Evolutionary conservation across 306 rosid genomes (phyloP), one percentile per base, ranked within the genome.

Genomic region (Fagus sylvatica): DNA sequence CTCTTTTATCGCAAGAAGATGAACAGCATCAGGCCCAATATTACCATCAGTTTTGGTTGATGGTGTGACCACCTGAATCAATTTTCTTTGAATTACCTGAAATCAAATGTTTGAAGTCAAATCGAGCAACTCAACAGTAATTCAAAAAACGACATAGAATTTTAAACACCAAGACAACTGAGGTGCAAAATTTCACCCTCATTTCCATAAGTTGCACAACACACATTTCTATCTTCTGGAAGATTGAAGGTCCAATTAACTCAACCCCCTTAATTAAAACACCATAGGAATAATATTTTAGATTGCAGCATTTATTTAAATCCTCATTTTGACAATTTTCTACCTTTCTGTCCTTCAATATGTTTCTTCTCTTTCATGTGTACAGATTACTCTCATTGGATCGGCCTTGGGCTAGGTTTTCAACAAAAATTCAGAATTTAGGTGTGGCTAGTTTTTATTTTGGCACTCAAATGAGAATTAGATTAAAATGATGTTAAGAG

Each of bases 1-100:
- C 99, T 93, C 97, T 91, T 91, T 93, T 78, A 95, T 86, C 65
- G 90, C 87, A 37, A 95, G 97, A 67, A 95, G 92, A 85, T 88
- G 96, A 84, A 79, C 87, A 73, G 98, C 92, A 75, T 93, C 97
- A 74, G 98, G 97, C 43, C 98, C 98, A 82, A 89, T 84, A 76
- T 85, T 87, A 74, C 84, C 89, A 61, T 95, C 93, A 74, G 80
- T 89, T 69, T 80, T 62, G 19, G 99, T 95, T 82, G 98, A 89
- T 64, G 97, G 98, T 65, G 99, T 89, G 82, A 88, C 87, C 13
- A 95, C 96, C 81, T 95, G 96, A 82, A 89, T 86, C 80, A 95
- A 72, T 79, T 91, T 91, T 82, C 97, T 88, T 46, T 51, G 76
- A 74, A 95, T 82, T 76, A 92, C 91, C 97, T 95, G 89, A 75